A percentile compares a stretch with the other conserved stretches of the same genome.
Evolutionary conservation across 1,139 yeast species (phyloP).

Genomic region (Nakaseomyces kungkrabaensis): DNA sequence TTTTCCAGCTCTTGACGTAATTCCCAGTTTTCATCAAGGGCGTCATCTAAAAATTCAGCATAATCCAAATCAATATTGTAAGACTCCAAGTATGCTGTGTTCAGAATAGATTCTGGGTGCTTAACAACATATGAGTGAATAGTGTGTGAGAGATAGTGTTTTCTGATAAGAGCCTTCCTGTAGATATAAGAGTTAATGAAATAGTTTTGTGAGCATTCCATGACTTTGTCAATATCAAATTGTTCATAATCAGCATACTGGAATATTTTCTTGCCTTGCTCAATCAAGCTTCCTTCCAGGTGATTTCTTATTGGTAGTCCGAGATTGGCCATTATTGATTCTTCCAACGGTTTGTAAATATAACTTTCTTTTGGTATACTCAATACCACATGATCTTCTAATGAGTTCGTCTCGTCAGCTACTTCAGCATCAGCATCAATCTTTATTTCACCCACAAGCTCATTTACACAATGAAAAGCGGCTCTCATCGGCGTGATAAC

Average conservation of each 20-base stretch:
- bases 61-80: slow-evolving; percentile 84
- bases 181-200: slow-evolving; percentile 73
- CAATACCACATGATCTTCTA: slow-evolving; percentile 9
- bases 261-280: slow-evolving; percentile 34
- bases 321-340: slow-evolving; percentile 34
- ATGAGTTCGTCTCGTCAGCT: neutral
- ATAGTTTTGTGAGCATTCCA: slow-evolving; percentile 38
- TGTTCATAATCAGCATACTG: slow-evolving; percentile 91
- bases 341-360: slow-evolving; percentile 45
- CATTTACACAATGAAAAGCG: slow-evolving; percentile 46
- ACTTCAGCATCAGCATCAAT: neutral
- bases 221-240: slow-evolving; percentile 52
- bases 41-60: slow-evolving; percentile 90
- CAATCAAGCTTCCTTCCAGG: slow-evolving; percentile 8
- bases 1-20: slow-evolving; percentile 63
- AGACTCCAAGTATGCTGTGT: slow-evolving; percentile 58
- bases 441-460: slow-evolving; percentile 47
- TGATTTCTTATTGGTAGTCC: slow-evolving; percentile 11
- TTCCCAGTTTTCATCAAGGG: slow-evolving; percentile 86
- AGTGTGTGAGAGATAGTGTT: slow-evolving; percentile 78
- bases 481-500: slow-evolving; percentile 85
- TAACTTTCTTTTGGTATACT: slow-evolving; percentile 38
- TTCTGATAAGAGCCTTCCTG: slow-evolving; percentile 79
- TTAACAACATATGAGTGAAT: slow-evolving; percentile 65
- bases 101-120: slow-evolving; percentile 56